Evolutionary conservation across 495 filamentous ascomycete genomes (phyloP), one percentile per base, ranked within the genome.

Genomic region (Podospora comata): DNA sequence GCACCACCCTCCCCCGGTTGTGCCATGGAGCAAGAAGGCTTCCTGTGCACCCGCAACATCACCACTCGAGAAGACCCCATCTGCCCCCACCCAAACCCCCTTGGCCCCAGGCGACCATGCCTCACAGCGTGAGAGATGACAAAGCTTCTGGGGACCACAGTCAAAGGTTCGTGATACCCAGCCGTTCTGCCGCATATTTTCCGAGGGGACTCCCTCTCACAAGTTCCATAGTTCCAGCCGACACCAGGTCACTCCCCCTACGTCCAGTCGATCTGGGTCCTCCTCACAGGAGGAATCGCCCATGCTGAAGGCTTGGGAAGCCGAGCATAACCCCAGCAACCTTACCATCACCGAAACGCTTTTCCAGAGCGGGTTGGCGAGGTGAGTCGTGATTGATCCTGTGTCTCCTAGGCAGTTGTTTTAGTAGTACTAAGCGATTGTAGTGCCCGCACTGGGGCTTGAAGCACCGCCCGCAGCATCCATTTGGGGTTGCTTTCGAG

Each of bases 281-380:
- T 56, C 60, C 18, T 6, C 61, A 1, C 48, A 60, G 32, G 30
- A 65, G 30, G 66, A 65, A 26, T 67, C 73, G 3, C 73, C 74
- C 20, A 82, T 82, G 79, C 65, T 83, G 62, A 71, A 71, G 54
- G 68, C 68, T 39, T 83, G 80, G 79, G 71, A 67, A 28, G 73
- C 69, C 27, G 78, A 83, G 68, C 74, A 73, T 26, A 65, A 73
- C 53, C 75, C 71, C 9, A 73, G 67, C 19, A 77, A 79, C n/a
- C 77, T 83, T 57, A 74, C 80, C 59, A 74, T 81, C 65, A 79
- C 58, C 67, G 80, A 83, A 71, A 75, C 68, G 9, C 71, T 78
- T 54, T 62, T 72, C 32, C 57, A 60, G 19, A 28, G 64, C 20
- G 67, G 27, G 1, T 4, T 62, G 28, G 13, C 44, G 0, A 65